Evolutionary conservation across 164 flowering plant species (phyloP).

Genomic region (Kalanchoe fedtschenkoi): DNA sequence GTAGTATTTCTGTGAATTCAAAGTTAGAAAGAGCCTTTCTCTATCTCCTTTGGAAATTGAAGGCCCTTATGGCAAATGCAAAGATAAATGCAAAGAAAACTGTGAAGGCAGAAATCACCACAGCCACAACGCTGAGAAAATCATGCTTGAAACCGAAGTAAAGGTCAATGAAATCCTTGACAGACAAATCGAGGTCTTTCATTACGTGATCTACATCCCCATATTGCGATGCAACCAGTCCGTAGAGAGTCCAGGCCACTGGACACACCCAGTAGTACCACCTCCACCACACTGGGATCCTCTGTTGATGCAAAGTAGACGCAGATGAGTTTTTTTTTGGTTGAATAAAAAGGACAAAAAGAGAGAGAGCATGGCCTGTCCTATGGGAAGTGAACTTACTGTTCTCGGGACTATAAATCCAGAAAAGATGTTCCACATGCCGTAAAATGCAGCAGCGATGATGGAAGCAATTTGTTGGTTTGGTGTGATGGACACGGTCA

Average conservation of each 20-base stretch:
- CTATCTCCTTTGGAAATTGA: constrained; percentile 49
- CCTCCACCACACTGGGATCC: constrained; percentile 29
- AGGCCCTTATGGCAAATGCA: constrained; percentile 35
- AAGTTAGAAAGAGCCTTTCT: too few species aligned
- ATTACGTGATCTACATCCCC: constrained; percentile 12
- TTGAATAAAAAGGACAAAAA: neutral
- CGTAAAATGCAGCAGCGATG: constrained; percentile 21
- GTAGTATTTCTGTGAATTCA: too few species aligned
- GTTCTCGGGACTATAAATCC: constrained; percentile 20
- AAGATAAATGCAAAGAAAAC: constrained; percentile 37
- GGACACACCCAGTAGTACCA: constrained; percentile 28
- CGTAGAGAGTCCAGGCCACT: constrained; percentile 24
- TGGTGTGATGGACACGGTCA: constrained; percentile 45
- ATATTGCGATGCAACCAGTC: constrained; percentile 17
- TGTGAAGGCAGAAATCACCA: constrained; percentile 24
- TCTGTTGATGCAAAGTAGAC: constrained; percentile 16
- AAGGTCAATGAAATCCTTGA: constrained; percentile 15
- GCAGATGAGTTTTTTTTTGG: neutral
- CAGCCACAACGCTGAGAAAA: constrained; percentile 30
- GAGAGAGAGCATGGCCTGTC: constrained; percentile 10
- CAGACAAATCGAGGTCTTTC: constrained; percentile 9
- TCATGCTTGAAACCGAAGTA: constrained; percentile 34
- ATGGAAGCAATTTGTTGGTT: constrained; percentile 23
- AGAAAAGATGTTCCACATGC: constrained; percentile 21
- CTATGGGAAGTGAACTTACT: too few species aligned